Base-by-base conservation (phyloP, 2,329 filamentous ascomycete species). In the Sclerotiophoma versabilis region DNA sequence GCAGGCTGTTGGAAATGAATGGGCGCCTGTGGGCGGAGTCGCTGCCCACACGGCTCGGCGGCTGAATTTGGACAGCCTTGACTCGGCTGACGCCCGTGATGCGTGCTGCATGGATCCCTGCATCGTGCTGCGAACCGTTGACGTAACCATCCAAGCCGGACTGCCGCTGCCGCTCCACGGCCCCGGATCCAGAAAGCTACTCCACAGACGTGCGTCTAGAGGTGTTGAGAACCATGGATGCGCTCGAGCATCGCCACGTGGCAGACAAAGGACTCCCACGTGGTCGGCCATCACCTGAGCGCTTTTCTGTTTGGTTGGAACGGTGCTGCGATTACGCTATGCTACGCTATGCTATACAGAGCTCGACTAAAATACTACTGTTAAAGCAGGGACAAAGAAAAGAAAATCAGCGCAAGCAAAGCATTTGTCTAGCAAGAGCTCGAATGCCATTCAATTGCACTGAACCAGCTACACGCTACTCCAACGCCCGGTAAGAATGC, bases 361-460 rank as follows among this genome's bases (percentile, higher is more conserved):
- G 44, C 45, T 36, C n/a, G 55, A 27, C 51, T 54, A 39, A 48
- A 51, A 17, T 36, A 46, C 29, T 38, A 49, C 22, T 10, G 45
- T 23, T 25, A 39, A 45, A 34, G 33, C 39, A 54, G 17, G n/a
- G 2, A 39, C 15, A 36, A 46, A 22, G 27, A 11, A 38, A 42
- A 26, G 20, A 25, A 25, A 20, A 29, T 45, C 33, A 39, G 33
- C n/a, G n/a, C 12, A 41, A 11, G 39, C 29, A 29, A 37, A 33
- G 15, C 26, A 12, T 26, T 32, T 33, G 11, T 49, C 34, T 17
- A 49, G 45, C 45, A 49, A 29, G 20, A 42, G 55, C 25, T 47
- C 55, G 46, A 45, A 60, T 60, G 45, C 58, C 39, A 58, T 65
- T 65, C 49, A 58, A 62, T 58, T 61, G 58, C 57, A 60, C 43